These are phyloP conservation scores for Termitomyces sp. DNA, from an alignment of 768 basidiomycete species.

Conservation along the genomic window DNA sequence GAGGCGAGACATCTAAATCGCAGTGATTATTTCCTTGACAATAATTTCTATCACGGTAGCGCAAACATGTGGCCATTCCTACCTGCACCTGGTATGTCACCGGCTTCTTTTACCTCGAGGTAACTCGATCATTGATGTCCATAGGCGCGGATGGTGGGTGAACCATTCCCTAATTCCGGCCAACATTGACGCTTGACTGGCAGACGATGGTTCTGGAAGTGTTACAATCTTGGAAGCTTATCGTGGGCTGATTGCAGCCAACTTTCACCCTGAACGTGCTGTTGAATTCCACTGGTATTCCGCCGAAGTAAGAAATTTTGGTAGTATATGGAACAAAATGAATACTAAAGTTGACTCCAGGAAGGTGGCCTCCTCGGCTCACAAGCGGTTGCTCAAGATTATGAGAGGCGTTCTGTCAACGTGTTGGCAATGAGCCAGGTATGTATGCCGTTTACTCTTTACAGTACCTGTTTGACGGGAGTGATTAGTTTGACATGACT, in stretches of 20 bases:
- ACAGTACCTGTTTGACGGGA: slow-evolving; percentile 11
- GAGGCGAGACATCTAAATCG: slow-evolving; percentile 11
- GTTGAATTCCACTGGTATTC: slow-evolving; percentile 88
- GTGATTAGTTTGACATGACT: slow-evolving; percentile 79
- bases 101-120: slow-evolving; percentile 20
- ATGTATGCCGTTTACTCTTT: slow-evolving; percentile 11
- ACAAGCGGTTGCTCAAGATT: slow-evolving; percentile 81
- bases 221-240: slow-evolving; percentile 80
- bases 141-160: slow-evolving; percentile 48
- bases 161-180: slow-evolving; percentile 11
- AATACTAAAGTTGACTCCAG: slow-evolving; percentile 32
- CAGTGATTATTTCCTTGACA: slow-evolving; percentile 3
- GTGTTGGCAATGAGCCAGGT: slow-evolving; percentile 86
- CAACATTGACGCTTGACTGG: slow-evolving; percentile 21
- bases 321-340: slow-evolving; percentile 9
- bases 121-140: slow-evolving; percentile 16
- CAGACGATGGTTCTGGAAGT: slow-evolving; percentile 77
- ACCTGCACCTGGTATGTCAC: slow-evolving; percentile 62
- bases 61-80: slow-evolving; percentile 79
- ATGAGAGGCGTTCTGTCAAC: slow-evolving; percentile 57
- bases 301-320: slow-evolving; percentile 50
- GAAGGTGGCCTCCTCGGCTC: slow-evolving; percentile 86
- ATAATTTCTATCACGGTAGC: slow-evolving; percentile 28
- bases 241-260: slow-evolving; percentile 62
- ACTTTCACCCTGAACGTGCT: slow-evolving; percentile 61